Evolutionary conservation across 768 basidiomycete species (phyloP).

Genomic region (Symmetrospora coprosmae): DNA sequence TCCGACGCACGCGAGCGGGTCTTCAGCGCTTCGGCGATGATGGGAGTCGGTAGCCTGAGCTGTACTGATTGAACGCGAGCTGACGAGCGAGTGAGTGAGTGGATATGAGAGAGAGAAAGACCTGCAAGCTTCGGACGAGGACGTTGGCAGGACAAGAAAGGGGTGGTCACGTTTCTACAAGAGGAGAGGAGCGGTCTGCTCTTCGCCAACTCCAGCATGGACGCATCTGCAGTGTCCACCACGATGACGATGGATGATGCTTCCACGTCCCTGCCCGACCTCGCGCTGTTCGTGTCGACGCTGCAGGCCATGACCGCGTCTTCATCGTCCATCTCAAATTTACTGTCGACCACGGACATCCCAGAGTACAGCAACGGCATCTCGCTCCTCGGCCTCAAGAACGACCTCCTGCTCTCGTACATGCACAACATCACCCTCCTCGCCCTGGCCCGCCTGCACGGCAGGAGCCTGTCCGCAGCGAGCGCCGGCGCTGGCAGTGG

Average conservation of each 20-base stretch:
- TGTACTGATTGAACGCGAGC: too few relatives aligned
- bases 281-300: conserved; percentile 2
- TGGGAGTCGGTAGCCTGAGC: too few relatives aligned
- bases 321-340: not conserved
- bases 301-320: not conserved
- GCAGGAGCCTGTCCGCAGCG: conserved; percentile 20
- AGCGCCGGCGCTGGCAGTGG: not conserved
- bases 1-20: too few relatives aligned
- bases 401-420: conserved; percentile 68
- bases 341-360: not conserved
- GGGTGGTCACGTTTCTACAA: too few relatives aligned
- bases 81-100: too few relatives aligned
- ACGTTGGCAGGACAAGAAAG: too few relatives aligned
- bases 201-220: too few relatives aligned
- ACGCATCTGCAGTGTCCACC: too few relatives aligned
- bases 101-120: too few relatives aligned
- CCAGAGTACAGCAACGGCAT: conserved; percentile 50
- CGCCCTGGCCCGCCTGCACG: conserved; percentile 26
- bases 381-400: conserved; percentile 76
- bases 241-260: not conserved
- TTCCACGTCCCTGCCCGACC: conserved; percentile 11
- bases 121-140: too few relatives aligned
- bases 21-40: too few relatives aligned
- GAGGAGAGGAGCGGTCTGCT: too few relatives aligned
- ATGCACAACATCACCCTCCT: conserved; percentile 65